phyloP scores from a whole-genome alignment of 768 basidiomycete genomes.

The Auriscalpium orientale region DNA sequence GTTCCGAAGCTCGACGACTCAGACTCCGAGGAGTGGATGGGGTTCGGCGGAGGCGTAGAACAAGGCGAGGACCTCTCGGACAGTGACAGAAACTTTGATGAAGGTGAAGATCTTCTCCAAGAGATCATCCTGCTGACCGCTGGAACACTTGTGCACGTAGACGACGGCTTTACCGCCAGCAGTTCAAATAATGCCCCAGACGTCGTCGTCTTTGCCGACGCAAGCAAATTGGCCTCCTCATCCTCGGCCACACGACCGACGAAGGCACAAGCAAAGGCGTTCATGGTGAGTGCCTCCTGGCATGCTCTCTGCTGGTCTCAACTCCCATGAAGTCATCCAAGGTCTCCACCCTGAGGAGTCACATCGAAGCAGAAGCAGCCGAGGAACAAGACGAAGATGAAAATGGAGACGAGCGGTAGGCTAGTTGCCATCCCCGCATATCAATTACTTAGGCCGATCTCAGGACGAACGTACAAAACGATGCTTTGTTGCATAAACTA shows the following conservation, averaged over 20 bases:
- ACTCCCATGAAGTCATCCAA: constrained; percentile 60
- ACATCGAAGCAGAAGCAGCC: constrained; percentile 15
- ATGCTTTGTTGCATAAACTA: constrained; percentile 68
- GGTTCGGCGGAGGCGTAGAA: background rate
- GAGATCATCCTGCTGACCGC: background rate
- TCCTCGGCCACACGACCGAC: constrained; percentile 14
- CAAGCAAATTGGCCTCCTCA: constrained; percentile 13
- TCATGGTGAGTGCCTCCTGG: constrained; percentile 51
- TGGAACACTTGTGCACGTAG: constrained; percentile 7
- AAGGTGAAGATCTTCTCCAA: constrained; percentile 20
- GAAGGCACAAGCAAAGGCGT: constrained; percentile 51
- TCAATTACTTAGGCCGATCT: background rate
- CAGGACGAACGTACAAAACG: constrained; percentile 73
- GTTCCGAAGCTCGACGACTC: constrained; percentile 1
- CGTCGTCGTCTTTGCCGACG: constrained; percentile 52
- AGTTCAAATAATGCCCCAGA: constrained; percentile 28
- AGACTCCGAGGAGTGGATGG: constrained; percentile 11
- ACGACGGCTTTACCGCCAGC: constrained; percentile 36
- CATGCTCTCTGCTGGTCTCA: background rate
- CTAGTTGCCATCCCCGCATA: background rate
- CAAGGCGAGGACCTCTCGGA: background rate
- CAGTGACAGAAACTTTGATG: constrained; percentile 15
- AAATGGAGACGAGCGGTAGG: constrained; percentile 22
- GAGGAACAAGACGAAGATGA: constrained; percentile 12
- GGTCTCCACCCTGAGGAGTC: constrained; percentile 49